Conservation (phyloP, 345 rosid genomes). For the Acer negundo region DNA sequence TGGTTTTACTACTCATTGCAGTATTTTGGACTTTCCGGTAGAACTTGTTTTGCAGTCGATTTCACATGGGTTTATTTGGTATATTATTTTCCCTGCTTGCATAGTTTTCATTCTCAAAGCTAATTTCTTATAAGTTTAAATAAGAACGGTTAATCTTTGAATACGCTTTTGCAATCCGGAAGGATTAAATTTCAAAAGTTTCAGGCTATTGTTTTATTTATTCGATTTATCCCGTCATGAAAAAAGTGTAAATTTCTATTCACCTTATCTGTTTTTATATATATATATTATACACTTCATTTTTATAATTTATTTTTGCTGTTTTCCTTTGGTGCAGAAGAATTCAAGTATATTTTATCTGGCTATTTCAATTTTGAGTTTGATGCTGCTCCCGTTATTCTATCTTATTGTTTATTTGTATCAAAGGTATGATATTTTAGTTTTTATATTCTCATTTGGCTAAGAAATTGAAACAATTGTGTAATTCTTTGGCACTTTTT, state of each 20-base stretch:
- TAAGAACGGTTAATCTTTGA: slow-evolving; percentile 12
- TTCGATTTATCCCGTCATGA: neutral
- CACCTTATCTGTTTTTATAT: neutral
- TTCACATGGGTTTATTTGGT: neutral
- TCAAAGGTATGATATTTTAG: slow-evolving; percentile 53
- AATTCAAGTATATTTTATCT: slow-evolving; percentile 64
- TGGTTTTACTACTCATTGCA: slow-evolving; percentile 12
- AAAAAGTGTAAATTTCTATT: neutral
- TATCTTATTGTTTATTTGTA: slow-evolving; percentile 72
- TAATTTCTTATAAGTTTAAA: slow-evolving; percentile 7
- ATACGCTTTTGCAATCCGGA: neutral
- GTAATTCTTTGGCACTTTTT: slow-evolving; percentile 11
- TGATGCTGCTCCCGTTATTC: slow-evolving; percentile 91
- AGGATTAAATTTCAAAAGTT: neutral
- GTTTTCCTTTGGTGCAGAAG: slow-evolving; percentile 55
- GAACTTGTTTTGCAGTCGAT: slow-evolving; percentile 4
- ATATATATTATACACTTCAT: neutral
- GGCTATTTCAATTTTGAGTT: slow-evolving; percentile 69
- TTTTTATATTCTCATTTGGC: slow-evolving; percentile 3
- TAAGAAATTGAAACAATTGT: slow-evolving; percentile 19
- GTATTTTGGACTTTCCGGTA: neutral
- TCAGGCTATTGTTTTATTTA: neutral
- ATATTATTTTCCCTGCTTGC: slow-evolving; percentile 9
- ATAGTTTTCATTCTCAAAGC: neutral
- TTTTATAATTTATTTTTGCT: neutral